Base-by-base conservation (phyloP, 805 yeast genomes). In the Yarrowia sp. region DNA sequence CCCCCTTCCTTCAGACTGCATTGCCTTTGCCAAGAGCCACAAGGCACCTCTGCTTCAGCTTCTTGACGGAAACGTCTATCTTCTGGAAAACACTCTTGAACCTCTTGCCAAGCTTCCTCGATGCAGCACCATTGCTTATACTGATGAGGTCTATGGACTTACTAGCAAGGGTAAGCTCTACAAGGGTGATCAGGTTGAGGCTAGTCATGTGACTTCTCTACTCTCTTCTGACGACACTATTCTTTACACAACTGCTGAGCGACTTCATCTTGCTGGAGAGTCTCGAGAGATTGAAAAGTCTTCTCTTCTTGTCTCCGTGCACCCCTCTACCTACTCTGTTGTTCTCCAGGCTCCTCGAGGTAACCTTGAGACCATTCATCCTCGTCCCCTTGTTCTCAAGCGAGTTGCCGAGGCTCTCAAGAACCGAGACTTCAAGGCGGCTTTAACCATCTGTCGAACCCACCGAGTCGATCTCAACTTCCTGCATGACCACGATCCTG, bases 261-360 rank as follows among this genome's bases (percentile, higher is more conserved):
- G 92, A 71, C 82, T 95, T 70, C 89, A 92, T 75, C 92, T 94
- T 74, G 84, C 91, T 52, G 98, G 92, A 77, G 86, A 98, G 79
- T 84, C 89, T 15, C 86, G 99, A 74, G 86, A 89, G 70, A 88
- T 95, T 67, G 99, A 95, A 79, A 84, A 97, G 72, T 98, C 99
- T 0, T 92, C 98, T 0, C 73, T 90, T n/a, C 78, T 95, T 59
- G 91, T 94, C 0, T 82, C 92, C 48, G 86, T 86, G 1, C 89
- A 92, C 74, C 97, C 98, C 0, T 86, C 94, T 0, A 89, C 86
- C 68, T 87, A 92, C 69, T 84, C 93, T 0, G 92, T 96, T 19
- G 87, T 91, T 4, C 81, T 95, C 67, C 97, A 95, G 77, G 97
- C 97, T 5, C 97, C 97, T 70, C 85, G 99, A 77, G 99, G 99